These are phyloP conservation scores for Golubevia sp. DNA, from an alignment of 1,284 basidiomycete species.

Conservation along the genomic window DNA sequence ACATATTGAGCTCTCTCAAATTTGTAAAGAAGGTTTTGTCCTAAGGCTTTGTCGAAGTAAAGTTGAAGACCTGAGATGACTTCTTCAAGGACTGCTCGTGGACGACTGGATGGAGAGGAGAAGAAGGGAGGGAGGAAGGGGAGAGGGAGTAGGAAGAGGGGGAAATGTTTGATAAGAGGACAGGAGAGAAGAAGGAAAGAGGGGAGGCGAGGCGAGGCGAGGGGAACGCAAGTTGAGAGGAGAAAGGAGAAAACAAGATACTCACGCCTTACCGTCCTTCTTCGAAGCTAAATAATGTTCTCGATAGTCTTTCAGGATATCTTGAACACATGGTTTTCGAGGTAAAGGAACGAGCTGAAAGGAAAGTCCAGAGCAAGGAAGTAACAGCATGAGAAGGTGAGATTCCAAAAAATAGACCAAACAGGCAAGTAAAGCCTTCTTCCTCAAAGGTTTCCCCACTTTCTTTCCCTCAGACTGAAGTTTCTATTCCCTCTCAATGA, in stretches of 20 bases:
- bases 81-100: constrained; percentile 70
- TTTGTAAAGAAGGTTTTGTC: constrained; percentile 87
- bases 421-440: neutral
- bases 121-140: constrained; percentile 11
- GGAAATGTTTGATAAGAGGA: constrained; percentile 65
- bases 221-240: too few species aligned
- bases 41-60: constrained; percentile 90
- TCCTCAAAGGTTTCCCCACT: neutral
- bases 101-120: constrained; percentile 63
- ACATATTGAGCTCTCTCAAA: constrained; percentile 93
- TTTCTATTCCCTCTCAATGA: too few species aligned
- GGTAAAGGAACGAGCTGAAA: constrained; percentile 83
- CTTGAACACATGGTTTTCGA: constrained; percentile 77
- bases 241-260: constrained; percentile 63
- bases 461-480: too few species aligned
- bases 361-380: neutral
- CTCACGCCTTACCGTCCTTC: constrained; percentile 6
- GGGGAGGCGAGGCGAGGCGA: neutral
- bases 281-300: constrained; percentile 21
- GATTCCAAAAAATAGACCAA: neutral
- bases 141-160: constrained; percentile 61
- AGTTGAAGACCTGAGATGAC: constrained; percentile 85
- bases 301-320: constrained; percentile 77
- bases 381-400: neutral
- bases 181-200: constrained; percentile 9